Evolutionary conservation across 495 filamentous ascomycete species (phyloP).

Genomic region (Aspergillus sparsus): DNA sequence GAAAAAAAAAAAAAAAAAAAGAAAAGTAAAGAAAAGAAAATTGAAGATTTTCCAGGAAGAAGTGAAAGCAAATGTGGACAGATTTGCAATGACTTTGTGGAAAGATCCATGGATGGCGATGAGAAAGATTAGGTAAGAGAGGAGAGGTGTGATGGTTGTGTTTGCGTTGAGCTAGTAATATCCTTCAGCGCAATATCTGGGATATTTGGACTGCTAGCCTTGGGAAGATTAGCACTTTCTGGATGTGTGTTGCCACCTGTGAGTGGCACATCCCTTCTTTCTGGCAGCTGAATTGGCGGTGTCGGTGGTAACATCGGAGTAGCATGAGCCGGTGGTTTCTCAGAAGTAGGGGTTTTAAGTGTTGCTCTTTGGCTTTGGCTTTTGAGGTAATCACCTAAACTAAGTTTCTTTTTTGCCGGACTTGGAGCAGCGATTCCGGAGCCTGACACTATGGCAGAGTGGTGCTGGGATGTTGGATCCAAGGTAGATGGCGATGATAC

Average conservation of each 20-base stretch:
- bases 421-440: constrained; percentile 51
- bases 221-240: constrained; percentile 14
- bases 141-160: constrained; percentile 29
- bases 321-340: constrained; percentile 39
- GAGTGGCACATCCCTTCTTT: constrained; percentile 12
- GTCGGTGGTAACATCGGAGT: constrained; percentile 30
- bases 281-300: constrained; percentile 26
- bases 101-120: neutral
- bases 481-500: constrained; percentile 37
- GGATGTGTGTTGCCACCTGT: constrained; percentile 21
- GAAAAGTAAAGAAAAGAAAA: constrained; percentile 19
- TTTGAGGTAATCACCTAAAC: constrained; percentile 65
- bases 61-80: constrained; percentile 1
- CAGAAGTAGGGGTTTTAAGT: constrained; percentile 42
- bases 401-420: constrained; percentile 65
- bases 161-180: constrained; percentile 30
- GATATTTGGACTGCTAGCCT: constrained; percentile 24
- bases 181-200: constrained; percentile 40
- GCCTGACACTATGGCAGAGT: constrained; percentile 25
- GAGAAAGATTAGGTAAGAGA: constrained; percentile 30
- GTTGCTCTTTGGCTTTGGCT: constrained; percentile 41
- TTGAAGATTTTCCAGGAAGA: constrained; percentile 11
- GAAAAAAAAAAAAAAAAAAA: neutral
- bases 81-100: constrained; percentile 20
- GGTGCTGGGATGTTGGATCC: constrained; percentile 31